Evolutionary conservation across 352 stramenopile species (phyloP).

Genomic region (Globisporangium cederbergense): DNA sequence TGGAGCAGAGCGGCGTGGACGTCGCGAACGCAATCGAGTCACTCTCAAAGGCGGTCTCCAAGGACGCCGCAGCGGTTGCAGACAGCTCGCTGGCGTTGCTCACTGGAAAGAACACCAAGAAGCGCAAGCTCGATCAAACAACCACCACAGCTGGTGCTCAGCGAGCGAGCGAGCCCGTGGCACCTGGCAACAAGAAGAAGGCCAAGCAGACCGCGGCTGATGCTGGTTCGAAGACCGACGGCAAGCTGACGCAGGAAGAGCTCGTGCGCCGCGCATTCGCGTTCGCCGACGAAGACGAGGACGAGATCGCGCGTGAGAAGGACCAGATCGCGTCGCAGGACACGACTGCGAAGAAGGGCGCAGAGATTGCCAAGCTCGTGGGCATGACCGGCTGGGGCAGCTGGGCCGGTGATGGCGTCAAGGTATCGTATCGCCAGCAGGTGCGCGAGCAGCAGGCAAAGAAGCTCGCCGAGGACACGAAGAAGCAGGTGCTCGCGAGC

Average conservation of each 20-base stretch:
- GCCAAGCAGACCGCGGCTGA: slow-evolving; percentile 26
- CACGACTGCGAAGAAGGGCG: slow-evolving; percentile 66
- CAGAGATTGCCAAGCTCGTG: slow-evolving; percentile 74
- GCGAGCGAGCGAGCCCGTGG: slow-evolving; percentile 4
- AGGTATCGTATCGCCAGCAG: slow-evolving; percentile 82
- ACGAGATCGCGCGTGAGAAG: slow-evolving; percentile 95
- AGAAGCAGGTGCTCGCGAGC: slow-evolving; percentile 63
- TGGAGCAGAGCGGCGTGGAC: slow-evolving; percentile 29
- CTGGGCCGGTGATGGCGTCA: slow-evolving; percentile 84
- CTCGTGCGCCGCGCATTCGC: slow-evolving; percentile 95
- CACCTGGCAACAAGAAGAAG: slow-evolving; percentile 38
- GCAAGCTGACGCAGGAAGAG: slow-evolving; percentile 82
- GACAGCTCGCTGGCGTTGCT: slow-evolving; percentile 18
- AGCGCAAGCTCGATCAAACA: slow-evolving; percentile 33
- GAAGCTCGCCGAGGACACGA: slow-evolving; percentile 56
- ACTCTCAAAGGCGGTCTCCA: slow-evolving; percentile 44
- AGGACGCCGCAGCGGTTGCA: slow-evolving; percentile 19
- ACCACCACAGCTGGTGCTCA: slow-evolving; percentile 10
- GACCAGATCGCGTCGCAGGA: slow-evolving; percentile 63
- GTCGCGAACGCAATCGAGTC: slow-evolving; percentile 63
- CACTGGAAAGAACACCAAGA: slow-evolving; percentile 37
- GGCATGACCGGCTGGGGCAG: slow-evolving; percentile 89
- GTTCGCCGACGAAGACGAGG: slow-evolving; percentile 86
- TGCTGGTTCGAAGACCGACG: slow-evolving; percentile 17
- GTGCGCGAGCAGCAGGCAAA: slow-evolving; percentile 78